Evolutionary conservation across 2,329 filamentous ascomycete species (phyloP).

Genomic region (Allantophomopsis lycopodina): DNA sequence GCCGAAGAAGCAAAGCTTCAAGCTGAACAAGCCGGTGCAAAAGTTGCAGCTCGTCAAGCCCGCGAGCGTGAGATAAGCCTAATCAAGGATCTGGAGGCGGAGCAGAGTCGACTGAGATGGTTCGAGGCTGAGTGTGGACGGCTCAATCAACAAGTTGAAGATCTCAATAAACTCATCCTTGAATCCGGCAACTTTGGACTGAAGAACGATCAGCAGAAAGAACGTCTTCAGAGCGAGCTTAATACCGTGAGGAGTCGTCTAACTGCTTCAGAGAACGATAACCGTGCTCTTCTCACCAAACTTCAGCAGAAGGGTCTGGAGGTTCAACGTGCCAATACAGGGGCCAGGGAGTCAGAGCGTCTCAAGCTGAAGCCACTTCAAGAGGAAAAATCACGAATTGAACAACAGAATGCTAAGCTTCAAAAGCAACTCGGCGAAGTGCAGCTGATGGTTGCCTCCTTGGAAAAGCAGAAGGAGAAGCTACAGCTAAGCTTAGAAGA

Average conservation of each 20-base stretch:
- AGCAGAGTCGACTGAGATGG: constrained; percentile 61
- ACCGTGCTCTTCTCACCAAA: constrained; percentile 88
- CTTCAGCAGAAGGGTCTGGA: constrained; percentile 95
- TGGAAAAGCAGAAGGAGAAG: constrained; percentile 94
- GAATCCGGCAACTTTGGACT: constrained; percentile 82
- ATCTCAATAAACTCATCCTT: constrained; percentile 73
- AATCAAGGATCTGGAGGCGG: constrained; percentile 67
- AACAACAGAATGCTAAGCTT: constrained; percentile 71
- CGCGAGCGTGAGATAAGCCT: constrained; percentile 69
- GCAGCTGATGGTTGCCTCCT: constrained; percentile 65
- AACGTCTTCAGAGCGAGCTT: constrained; percentile 81
- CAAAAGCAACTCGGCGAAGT: constrained; percentile 76
- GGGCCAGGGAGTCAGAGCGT: constrained; percentile 71
- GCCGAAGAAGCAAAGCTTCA: constrained; percentile 77
- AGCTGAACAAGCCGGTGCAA: constrained; percentile 70
- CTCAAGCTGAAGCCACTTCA: constrained; percentile 64
- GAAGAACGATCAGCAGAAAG: constrained; percentile 87
- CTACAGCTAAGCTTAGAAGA: constrained; percentile 80
- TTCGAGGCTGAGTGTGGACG: constrained; percentile 68
- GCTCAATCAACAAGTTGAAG: constrained; percentile 68
- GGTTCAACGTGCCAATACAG: constrained; percentile 80
- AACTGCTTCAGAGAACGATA: constrained; percentile 89
- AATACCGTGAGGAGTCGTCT: constrained; percentile 83
- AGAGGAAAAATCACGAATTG: constrained; percentile 67
- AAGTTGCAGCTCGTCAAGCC: constrained; percentile 62